A percentile compares a stretch with the other conserved stretches of the same genome.
Conservation (phyloP, 2,329 filamentous ascomycete species). For the Monosporascus sp. region DNA sequence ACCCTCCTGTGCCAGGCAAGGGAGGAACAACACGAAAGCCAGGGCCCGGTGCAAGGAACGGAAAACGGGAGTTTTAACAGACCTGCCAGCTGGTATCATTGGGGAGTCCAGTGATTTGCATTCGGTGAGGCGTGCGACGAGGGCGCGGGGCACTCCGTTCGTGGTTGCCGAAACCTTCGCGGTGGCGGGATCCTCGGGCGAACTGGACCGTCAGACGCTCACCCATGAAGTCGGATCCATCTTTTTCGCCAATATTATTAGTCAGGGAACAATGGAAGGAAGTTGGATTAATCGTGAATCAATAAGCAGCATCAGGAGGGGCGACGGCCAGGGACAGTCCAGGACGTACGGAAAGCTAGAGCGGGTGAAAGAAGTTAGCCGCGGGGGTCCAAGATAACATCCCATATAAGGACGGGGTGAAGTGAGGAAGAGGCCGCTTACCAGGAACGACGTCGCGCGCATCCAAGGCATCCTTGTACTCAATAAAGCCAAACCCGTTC, state of each 20-base stretch:
- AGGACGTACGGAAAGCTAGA: conserved; percentile 57
- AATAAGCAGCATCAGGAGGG: conserved; percentile 18
- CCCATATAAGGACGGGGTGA: conserved; percentile 5
- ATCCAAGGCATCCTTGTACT: conserved; percentile 98
- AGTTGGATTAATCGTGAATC: background rate
- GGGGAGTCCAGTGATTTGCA: conserved; percentile 96
- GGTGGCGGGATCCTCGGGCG: conserved; percentile 72
- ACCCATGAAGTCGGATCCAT: conserved; percentile 97
- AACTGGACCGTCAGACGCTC: conserved; percentile 97
- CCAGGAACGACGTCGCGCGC: conserved; percentile 97
- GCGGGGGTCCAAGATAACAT: background rate
- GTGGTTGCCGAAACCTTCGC: conserved; percentile 44
- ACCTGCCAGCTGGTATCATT: conserved; percentile 99
- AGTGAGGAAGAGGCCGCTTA: conserved; percentile 43
- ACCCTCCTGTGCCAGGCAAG: conserved; percentile 20
- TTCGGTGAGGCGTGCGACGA: conserved; percentile 89
- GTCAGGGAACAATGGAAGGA: conserved; percentile 25
- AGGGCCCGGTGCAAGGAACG: conserved; percentile 33
- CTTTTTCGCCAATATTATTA: conserved; percentile 46
- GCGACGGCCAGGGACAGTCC: conserved; percentile 29
- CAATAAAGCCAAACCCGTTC: conserved; percentile 99
- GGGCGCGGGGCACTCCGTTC: conserved; percentile 66
- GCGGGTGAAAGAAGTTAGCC: conserved; percentile 21
- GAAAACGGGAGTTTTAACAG: conserved; percentile 63
- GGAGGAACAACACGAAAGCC: conserved; percentile 21